These are phyloP conservation scores for Aureobasidium sp. DNA, from an alignment of 2,329 filamentous ascomycete genomes.

Conservation along the genomic window DNA sequence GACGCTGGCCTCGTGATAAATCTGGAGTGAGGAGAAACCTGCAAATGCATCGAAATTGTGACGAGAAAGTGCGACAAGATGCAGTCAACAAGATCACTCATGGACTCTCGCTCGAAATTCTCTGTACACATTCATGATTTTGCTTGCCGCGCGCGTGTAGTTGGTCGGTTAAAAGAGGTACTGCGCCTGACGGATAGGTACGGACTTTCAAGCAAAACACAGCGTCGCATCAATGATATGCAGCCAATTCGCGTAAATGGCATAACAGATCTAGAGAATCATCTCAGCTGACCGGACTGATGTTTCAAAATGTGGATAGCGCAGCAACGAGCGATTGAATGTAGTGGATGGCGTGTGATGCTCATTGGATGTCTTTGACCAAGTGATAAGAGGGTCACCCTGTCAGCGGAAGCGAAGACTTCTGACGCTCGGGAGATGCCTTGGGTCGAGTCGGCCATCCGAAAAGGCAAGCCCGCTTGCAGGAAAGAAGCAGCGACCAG, in stretches of 20 bases:
- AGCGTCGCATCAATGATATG: not conserved
- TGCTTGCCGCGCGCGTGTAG: not conserved
- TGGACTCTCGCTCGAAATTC: not conserved
- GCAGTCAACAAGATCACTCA: not conserved
- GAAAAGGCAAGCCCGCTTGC: not conserved
- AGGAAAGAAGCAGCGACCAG: slow-evolving; percentile 9
- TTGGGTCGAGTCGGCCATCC: not conserved
- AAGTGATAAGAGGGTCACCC: not conserved
- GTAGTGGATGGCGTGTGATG: not conserved
- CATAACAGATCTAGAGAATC: not conserved
- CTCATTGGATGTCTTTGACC: too few species aligned
- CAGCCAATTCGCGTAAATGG: not conserved
- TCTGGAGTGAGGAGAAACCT: not conserved
- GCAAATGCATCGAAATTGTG: not conserved
- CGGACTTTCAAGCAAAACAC: not conserved
- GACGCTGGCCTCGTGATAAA: not conserved
- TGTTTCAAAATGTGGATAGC: not conserved
- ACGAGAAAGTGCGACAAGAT: not conserved
- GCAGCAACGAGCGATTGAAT: not conserved
- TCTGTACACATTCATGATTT: not conserved
- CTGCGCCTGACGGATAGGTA: not conserved
- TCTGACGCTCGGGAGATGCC: slow-evolving; percentile 10
- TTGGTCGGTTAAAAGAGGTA: not conserved
- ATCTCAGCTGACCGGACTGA: not conserved
- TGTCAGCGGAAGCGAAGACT: not conserved